phyloP scores from a whole-genome alignment of 2,329 filamentous ascomycete species.

The Fusarium sp. region DNA sequence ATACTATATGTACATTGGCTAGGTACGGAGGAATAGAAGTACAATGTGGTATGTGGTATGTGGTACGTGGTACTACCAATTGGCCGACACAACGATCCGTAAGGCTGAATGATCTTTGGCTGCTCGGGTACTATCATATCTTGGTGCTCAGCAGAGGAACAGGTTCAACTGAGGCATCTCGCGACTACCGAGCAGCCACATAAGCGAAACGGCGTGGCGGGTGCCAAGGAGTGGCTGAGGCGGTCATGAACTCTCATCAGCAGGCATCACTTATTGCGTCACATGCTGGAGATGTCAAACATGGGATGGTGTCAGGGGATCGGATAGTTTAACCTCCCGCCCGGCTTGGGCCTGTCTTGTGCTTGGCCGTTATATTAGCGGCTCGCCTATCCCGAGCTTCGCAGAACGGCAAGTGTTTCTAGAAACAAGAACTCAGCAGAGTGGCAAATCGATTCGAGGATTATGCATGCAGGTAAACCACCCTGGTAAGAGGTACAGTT shows the following conservation, averaged over 20 bases:
- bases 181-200: no score
- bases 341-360: conserved; percentile 7
- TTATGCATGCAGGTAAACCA: conserved; percentile 9
- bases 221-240: conserved; percentile 13
- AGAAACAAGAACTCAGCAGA: conserved; percentile 30
- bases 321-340: conserved; percentile 17
- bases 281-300: conserved; percentile 20
- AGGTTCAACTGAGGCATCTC: background rate
- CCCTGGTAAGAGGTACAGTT: background rate
- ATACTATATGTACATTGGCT: background rate
- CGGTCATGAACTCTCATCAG: conserved; percentile 31
- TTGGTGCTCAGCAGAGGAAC: no score
- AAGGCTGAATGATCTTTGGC: background rate
- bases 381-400: conserved; percentile 8
- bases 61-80: no score
- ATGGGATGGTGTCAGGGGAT: conserved; percentile 10
- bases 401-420: conserved; percentile 22
- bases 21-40: background rate
- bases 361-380: background rate
- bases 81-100: no score
- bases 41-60: background rate
- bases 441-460: conserved; percentile 23
- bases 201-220: conserved; percentile 10
- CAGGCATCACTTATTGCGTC: conserved; percentile 26
- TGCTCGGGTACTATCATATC: background rate